These are phyloP conservation scores for Pseudocercospora crystallina DNA, from an alignment of 2,329 filamentous ascomycete species.

Conservation along the genomic window DNA sequence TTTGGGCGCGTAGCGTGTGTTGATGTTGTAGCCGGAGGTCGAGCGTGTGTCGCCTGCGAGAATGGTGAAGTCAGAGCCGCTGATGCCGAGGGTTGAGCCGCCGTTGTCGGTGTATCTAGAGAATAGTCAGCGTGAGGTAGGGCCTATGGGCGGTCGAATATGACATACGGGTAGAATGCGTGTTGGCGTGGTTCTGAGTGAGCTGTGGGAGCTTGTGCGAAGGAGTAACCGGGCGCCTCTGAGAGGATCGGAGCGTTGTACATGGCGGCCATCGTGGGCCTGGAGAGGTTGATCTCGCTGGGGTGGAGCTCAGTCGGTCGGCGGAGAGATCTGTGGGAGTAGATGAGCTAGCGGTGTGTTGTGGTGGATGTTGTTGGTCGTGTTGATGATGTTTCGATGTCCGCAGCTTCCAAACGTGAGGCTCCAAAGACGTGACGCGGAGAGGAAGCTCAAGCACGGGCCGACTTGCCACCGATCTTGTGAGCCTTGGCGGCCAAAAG, in stretches of 20 bases:
- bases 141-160: not conserved
- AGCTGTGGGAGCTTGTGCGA: conserved; percentile 52
- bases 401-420: conserved; percentile 14
- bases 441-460: not conserved
- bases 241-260: conserved; percentile 52
- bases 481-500: conserved; percentile 8
- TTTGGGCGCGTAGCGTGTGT: conserved; percentile 91
- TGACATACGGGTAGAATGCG: conserved; percentile 83
- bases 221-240: conserved; percentile 60
- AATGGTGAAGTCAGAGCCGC: conserved; percentile 90
- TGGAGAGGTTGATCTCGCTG: too few relatives aligned
- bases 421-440: conserved; percentile 21
- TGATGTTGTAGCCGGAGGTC: conserved; percentile 97
- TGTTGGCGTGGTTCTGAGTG: conserved; percentile 60
- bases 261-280: conserved; percentile 54
- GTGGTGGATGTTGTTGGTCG: conserved; percentile 1
- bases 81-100: conserved; percentile 91
- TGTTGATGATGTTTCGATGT: conserved; percentile 11
- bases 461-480: too few relatives aligned
- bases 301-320: too few relatives aligned
- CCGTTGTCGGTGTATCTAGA: conserved; percentile 94
- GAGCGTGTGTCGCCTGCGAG: conserved; percentile 96
- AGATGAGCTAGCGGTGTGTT: conserved; percentile 2
- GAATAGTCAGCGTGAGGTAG: not conserved
- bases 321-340: not conserved